phyloP scores from a whole-genome alignment of 202 grass and related monocot genomes.

The Musa balbisiana region DNA sequence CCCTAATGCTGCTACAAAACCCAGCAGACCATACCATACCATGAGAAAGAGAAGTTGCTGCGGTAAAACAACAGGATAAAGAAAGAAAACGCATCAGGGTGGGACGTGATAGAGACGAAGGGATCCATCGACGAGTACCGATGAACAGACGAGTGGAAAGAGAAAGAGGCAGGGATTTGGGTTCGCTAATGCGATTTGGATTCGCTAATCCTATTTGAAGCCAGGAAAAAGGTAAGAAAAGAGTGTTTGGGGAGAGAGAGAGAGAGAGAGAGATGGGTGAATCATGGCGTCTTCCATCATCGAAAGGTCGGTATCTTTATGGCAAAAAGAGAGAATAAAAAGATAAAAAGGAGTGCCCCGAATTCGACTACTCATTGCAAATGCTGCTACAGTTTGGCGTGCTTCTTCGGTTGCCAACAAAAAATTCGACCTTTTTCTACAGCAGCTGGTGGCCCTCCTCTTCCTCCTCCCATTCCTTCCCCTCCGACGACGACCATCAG shows the following conservation, averaged over 20 bases:
- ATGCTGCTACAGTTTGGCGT: conserved; percentile 33
- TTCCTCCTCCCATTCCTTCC: background rate
- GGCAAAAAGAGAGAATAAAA: conserved; percentile 22
- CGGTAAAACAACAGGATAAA: conserved; percentile 9
- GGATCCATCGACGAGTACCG: background rate
- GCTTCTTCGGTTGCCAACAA: conserved; percentile 36
- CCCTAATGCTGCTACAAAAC: conserved; percentile 39
- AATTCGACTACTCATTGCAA: conserved; percentile 31
- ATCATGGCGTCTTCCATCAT: conserved; percentile 55
- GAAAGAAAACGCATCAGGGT: background rate
- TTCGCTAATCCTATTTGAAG: background rate
- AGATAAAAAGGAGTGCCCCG: conserved; percentile 33
- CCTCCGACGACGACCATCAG: conserved; percentile 22
- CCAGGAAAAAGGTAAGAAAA: background rate
- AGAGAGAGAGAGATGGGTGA: conserved; percentile 13
- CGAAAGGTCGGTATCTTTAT: conserved; percentile 86
- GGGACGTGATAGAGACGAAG: background rate
- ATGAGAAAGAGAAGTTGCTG: background rate
- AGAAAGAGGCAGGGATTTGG: background rate
- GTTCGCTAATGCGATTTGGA: background rate
- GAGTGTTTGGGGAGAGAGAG: background rate
- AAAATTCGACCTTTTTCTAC: background rate
- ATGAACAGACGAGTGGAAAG: background rate
- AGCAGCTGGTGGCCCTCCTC: background rate
- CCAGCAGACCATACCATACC: background rate